Conservation (phyloP, 2,329 filamentous ascomycete species). For the Pseudogymnoascus sp. region DNA sequence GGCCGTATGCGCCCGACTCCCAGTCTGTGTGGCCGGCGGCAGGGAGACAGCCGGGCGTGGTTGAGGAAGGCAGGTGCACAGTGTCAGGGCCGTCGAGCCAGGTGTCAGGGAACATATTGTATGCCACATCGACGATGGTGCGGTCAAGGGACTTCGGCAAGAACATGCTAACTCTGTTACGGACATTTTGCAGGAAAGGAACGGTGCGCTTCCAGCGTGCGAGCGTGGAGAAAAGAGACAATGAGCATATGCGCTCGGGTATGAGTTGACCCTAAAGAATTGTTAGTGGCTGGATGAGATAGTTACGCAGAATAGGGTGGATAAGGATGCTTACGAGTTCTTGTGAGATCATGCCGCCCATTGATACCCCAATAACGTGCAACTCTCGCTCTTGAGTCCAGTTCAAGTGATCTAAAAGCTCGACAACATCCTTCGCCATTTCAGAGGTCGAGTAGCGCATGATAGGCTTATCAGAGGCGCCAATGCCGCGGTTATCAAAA, state of each 20-base stretch:
- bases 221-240: constrained; percentile 57
- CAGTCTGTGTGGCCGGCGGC: constrained; percentile 22
- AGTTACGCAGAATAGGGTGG: constrained; percentile 13
- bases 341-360: constrained; percentile 90
- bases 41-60: constrained; percentile 34
- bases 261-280: constrained; percentile 37
- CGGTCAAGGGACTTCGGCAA: constrained; percentile 65
- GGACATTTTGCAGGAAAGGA: constrained; percentile 58
- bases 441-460: constrained; percentile 73
- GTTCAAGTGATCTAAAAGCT: constrained; percentile 60
- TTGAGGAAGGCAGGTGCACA: constrained; percentile 39
- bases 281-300: not conserved
- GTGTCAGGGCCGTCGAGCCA: constrained; percentile 60
- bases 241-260: constrained; percentile 46
- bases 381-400: constrained; percentile 55
- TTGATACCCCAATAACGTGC: constrained; percentile 70
- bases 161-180: constrained; percentile 47
- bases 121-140: constrained; percentile 57
- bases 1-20: constrained; percentile 33
- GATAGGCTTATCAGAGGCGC: constrained; percentile 69
- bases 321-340: constrained; percentile 50
- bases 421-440: constrained; percentile 73
- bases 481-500: constrained; percentile 80
- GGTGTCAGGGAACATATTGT: constrained; percentile 55
- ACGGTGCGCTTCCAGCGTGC: constrained; percentile 54